Conservation (phyloP, 1,139 yeast species). For the Lodderomyces pseudojiufengensis region DNA sequence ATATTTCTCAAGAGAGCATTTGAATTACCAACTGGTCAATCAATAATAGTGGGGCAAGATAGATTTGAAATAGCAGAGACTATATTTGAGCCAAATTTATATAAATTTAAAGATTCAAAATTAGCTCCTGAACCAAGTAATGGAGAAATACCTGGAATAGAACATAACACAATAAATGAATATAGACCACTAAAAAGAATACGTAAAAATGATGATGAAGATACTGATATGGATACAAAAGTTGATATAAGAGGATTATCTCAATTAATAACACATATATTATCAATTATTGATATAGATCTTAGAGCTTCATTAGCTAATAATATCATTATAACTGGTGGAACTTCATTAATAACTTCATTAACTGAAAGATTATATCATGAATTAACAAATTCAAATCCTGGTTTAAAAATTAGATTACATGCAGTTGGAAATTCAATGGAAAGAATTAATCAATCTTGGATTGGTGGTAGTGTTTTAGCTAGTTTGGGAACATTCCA, state of each 20-base stretch:
- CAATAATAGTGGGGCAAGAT: slow-evolving; percentile 44
- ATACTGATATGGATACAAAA: slow-evolving; percentile 20
- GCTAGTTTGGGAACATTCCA: slow-evolving; percentile 95
- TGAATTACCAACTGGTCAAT: slow-evolving; percentile 74
- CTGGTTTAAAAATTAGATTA: slow-evolving; percentile 88
- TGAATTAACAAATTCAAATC: slow-evolving; percentile 70
- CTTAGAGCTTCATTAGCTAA: slow-evolving; percentile 87
- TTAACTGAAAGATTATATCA: slow-evolving; percentile 74
- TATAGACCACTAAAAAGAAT: slow-evolving; percentile 71
- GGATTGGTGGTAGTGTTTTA: slow-evolving; percentile 95
- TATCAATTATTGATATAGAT: slow-evolving; percentile 79
- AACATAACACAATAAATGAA: slow-evolving; percentile 42
- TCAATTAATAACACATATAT: slow-evolving; percentile 64
- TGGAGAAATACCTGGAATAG: slow-evolving; percentile 33
- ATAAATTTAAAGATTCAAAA: slow-evolving; percentile 27
- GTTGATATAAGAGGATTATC: slow-evolving; percentile 52
- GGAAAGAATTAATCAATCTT: slow-evolving; percentile 82
- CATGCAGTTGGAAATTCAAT: slow-evolving; percentile 82
- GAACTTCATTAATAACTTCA: slow-evolving; percentile 83
- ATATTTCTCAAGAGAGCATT: slow-evolving; percentile 44
- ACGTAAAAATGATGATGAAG: slow-evolving; percentile 27
- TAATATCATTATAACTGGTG: slow-evolving; percentile 89
- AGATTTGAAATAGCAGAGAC: slow-evolving; percentile 71
- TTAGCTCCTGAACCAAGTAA: slow-evolving; percentile 27
- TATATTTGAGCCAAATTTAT: slow-evolving; percentile 60